phyloP scores from a whole-genome alignment of 352 stramenopile species.

The Phytopythium helicoides region DNA sequence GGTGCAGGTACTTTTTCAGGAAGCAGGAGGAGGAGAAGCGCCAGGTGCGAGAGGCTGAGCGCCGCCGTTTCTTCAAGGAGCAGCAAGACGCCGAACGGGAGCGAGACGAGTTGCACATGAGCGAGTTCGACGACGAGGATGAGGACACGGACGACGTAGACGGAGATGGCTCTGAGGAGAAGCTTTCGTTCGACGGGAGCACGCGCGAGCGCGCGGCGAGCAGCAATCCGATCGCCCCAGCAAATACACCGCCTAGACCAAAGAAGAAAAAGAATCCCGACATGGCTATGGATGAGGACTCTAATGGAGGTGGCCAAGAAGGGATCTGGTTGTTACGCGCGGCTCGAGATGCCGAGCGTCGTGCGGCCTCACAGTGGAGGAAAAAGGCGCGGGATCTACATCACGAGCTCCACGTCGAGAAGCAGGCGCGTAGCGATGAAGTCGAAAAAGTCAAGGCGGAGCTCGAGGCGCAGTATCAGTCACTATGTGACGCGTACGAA shows the following conservation, averaged over 20 bases:
- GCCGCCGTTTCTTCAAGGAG: slow-evolving; percentile 14
- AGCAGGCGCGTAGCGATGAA: slow-evolving; percentile 45
- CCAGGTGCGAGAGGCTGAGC: slow-evolving; percentile 29
- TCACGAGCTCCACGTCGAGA: slow-evolving; percentile 38
- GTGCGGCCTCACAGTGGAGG: slow-evolving; percentile 59
- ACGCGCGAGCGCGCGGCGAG: slow-evolving; percentile 10
- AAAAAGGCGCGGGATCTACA: slow-evolving; percentile 70
- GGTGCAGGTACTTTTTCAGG: slow-evolving; percentile 80
- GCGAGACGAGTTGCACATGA: slow-evolving; percentile 26
- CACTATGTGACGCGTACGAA: slow-evolving; percentile 71
- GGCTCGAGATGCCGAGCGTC: slow-evolving; percentile 33
- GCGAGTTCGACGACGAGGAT: slow-evolving; percentile 34
- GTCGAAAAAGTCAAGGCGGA: slow-evolving; percentile 38
- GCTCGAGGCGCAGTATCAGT: slow-evolving; percentile 59
- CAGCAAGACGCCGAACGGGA: slow-evolving; percentile 18
- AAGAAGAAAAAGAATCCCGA: slow-evolving; percentile 9
- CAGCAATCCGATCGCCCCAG: slow-evolving; percentile 10
- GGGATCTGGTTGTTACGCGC: slow-evolving; percentile 41
- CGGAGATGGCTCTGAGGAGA: slow-evolving; percentile 8
- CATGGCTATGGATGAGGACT: slow-evolving; percentile 7
- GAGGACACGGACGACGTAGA: slow-evolving; percentile 35
- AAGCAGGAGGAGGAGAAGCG: slow-evolving; percentile 41
- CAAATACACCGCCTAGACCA: background rate
- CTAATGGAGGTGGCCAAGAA: slow-evolving; percentile 24
- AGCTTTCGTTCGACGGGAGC: slow-evolving; percentile 13